A percentile compares a stretch with the other conserved stretches of the same genome.
These are phyloP conservation scores for Aotearoamyces nothofagi DNA, from an alignment of 2,329 filamentous ascomycete species.

Conservation along the genomic window DNA sequence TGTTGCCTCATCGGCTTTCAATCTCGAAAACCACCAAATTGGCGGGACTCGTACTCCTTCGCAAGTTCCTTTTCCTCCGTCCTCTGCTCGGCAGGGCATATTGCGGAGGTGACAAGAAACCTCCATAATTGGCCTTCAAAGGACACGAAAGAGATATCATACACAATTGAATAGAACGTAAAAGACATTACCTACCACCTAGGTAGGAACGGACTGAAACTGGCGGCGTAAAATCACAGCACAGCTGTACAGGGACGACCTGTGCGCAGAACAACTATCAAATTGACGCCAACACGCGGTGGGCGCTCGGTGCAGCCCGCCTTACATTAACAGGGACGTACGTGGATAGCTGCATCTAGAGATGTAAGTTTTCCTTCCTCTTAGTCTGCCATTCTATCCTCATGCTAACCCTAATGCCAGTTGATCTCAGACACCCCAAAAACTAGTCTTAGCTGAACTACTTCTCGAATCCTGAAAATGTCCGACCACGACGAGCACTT, in stretches of 20 bases:
- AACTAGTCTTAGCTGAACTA: too few relatives aligned
- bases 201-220: conserved; percentile 4
- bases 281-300: conserved; percentile 33
- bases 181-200: too few relatives aligned
- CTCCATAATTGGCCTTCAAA: conserved; percentile 62
- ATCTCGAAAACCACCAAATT: conserved; percentile 62
- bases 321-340: conserved; percentile 10
- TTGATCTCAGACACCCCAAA: too few relatives aligned
- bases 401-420: too few relatives aligned
- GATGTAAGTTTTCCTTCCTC: too few relatives aligned
- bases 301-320: conserved; percentile 38
- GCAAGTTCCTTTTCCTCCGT: conserved; percentile 60
- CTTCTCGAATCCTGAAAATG: conserved; percentile 54
- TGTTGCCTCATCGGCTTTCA: conserved; percentile 19
- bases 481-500: conserved; percentile 46
- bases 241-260: conserved; percentile 19
- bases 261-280: conserved; percentile 25
- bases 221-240: background rate
- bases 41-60: conserved; percentile 68
- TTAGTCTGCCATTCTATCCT: too few relatives aligned
- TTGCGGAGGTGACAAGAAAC: conserved; percentile 91
- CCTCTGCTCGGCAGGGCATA: conserved; percentile 96
- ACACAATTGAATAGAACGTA: conserved; percentile 2
- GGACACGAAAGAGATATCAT: conserved; percentile 5
- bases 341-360: too few relatives aligned